phyloP scores from a whole-genome alignment of 345 rosid genomes.

The Bretschneidera sinensis region DNA sequence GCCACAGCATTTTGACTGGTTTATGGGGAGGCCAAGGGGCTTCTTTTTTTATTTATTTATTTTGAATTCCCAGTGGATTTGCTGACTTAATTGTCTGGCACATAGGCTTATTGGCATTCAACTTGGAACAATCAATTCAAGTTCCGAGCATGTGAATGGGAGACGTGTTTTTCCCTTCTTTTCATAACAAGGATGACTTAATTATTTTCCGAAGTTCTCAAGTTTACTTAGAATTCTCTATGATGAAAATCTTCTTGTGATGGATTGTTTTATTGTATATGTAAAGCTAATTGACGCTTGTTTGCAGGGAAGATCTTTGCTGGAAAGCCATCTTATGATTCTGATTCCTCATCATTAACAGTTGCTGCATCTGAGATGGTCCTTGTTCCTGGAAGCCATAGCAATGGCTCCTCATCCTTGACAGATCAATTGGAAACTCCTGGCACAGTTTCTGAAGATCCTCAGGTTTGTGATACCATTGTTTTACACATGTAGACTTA shows the following conservation, averaged over 20 bases:
- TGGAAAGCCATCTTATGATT: conserved; percentile 54
- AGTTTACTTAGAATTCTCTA: neutral
- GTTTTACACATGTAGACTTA: neutral
- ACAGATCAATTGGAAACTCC: conserved; percentile 42
- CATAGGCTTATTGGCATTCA: neutral
- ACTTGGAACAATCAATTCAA: neutral
- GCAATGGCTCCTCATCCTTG: conserved; percentile 39
- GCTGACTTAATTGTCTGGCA: neutral
- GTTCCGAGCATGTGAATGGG: neutral
- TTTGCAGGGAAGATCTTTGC: conserved; percentile 74
- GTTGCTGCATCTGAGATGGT: conserved; percentile 58
- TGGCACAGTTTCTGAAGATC: conserved; percentile 33
- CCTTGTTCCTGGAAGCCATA: conserved; percentile 49
- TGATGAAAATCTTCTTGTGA: neutral
- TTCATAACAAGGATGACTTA: neutral
- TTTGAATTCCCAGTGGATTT: neutral
- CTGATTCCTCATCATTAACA: conserved; percentile 47
- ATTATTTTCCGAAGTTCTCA: neutral
- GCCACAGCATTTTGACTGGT: neutral
- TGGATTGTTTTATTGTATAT: neutral
- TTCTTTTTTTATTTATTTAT: too few relatives aligned
- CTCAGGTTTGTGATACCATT: conserved; percentile 41
- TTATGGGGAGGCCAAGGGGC: neutral
- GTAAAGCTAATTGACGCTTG: conserved; percentile 29
- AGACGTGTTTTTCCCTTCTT: too few relatives aligned